phyloP scores from a whole-genome alignment of 257 asterid species.

The Solanum paucissectum region DNA sequence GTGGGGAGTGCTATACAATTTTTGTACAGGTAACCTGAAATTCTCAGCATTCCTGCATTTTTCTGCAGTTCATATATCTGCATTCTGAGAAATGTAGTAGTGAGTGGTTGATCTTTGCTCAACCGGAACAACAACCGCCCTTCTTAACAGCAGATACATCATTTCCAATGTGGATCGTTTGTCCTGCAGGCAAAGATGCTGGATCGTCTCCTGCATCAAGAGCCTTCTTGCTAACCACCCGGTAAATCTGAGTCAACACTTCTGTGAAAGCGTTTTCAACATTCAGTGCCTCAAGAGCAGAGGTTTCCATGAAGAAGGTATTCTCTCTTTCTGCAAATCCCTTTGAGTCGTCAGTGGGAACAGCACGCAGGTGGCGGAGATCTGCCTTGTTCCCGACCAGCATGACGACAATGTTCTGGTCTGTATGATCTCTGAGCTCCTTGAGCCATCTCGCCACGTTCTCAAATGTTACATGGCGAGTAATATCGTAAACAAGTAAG shows the following conservation, averaged over 20 bases:
- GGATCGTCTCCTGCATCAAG: constrained; percentile 28
- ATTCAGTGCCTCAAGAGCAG: constrained; percentile 32
- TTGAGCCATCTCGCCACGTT: constrained; percentile 36
- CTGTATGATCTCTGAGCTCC: constrained; percentile 42
- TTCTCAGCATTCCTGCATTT: not conserved
- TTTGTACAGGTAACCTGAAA: not conserved
- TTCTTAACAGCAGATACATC: constrained; percentile 21
- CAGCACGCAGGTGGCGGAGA: constrained; percentile 31
- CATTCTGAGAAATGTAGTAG: not conserved
- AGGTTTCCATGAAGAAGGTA: constrained; percentile 37
- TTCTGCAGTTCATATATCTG: not conserved
- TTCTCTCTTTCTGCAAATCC: constrained; percentile 24
- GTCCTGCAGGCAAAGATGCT: constrained; percentile 23
- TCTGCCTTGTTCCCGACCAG: constrained; percentile 36
- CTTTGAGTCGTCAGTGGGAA: constrained; percentile 9
- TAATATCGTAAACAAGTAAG: constrained; percentile 31
- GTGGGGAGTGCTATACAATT: not conserved
- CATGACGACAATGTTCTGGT: constrained; percentile 32
- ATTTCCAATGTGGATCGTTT: constrained; percentile 22
- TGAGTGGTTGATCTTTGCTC: not conserved
- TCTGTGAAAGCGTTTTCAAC: constrained; percentile 30
- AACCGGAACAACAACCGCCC: constrained; percentile 26
- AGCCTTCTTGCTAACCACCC: constrained; percentile 25
- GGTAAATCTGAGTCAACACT: constrained; percentile 31
- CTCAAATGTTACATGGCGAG: constrained; percentile 30